phyloP scores from a whole-genome alignment of 2,329 filamentous ascomycete genomes.

The Xylariaceae sp. region DNA sequence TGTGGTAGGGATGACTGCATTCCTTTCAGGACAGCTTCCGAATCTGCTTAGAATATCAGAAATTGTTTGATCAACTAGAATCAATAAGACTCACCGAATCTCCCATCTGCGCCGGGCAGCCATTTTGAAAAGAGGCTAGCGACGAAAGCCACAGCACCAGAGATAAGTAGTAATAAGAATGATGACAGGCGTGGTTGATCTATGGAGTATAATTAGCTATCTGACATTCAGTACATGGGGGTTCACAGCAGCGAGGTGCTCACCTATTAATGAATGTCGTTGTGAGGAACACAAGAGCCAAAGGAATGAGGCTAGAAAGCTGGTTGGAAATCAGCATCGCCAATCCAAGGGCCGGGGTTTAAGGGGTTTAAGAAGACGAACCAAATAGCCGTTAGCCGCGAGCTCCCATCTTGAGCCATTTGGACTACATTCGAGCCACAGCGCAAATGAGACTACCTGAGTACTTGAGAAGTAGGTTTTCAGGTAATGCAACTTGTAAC shows the following conservation, averaged over 20 bases:
- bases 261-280: constrained; percentile 53
- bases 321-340: constrained; percentile 29
- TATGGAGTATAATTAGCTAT: constrained; percentile 31
- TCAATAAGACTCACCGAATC: constrained; percentile 42
- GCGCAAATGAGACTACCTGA: constrained; percentile 21
- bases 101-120: constrained; percentile 50
- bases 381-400: constrained; percentile 42
- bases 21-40: constrained; percentile 39
- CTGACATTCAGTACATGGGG: neutral
- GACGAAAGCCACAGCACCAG: constrained; percentile 45
- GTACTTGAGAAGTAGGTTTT: no score
- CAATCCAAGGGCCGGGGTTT: neutral
- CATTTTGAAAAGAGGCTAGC: constrained; percentile 48
- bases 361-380: constrained; percentile 26
- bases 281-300: constrained; percentile 52
- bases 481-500: neutral
- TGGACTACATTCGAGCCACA: constrained; percentile 20
- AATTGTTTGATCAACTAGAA: neutral
- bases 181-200: constrained; percentile 54
- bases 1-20: constrained; percentile 44
- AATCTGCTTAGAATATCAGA: constrained; percentile 26
- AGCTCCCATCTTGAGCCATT: constrained; percentile 39
- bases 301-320: constrained; percentile 51
- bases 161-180: constrained; percentile 50
- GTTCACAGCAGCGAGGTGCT: constrained; percentile 2